phyloP scores from a whole-genome alignment of 192 early-diverging fungal species.

The Podila minutissima region DNA sequence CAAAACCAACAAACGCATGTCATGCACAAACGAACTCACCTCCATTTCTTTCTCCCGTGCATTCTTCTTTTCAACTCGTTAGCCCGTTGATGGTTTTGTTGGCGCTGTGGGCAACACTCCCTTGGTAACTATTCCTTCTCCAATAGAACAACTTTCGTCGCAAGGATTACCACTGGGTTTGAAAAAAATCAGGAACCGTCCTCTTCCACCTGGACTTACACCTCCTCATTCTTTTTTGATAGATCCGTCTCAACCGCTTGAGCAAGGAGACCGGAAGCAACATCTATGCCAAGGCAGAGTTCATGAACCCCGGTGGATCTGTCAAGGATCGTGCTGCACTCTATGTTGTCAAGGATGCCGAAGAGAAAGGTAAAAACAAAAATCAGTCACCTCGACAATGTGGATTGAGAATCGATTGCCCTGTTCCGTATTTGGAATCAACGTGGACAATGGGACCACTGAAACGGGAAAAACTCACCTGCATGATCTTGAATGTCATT shows the following conservation, averaged over 20 bases:
- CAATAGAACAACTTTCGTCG: background rate
- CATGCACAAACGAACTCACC: background rate
- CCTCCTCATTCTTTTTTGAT: background rate
- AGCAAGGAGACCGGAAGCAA: constrained; percentile 85
- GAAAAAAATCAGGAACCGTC: too few relatives aligned
- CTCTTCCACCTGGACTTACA: background rate
- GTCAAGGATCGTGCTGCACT: constrained; percentile 98
- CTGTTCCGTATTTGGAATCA: background rate
- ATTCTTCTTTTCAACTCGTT: background rate
- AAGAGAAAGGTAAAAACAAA: constrained; percentile 63
- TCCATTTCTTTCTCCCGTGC: background rate
- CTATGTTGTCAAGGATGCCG: constrained; percentile 94
- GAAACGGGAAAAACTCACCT: too few relatives aligned
- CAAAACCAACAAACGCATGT: background rate
- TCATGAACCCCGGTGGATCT: constrained; percentile 96
- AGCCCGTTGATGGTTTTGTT: constrained; percentile 77
- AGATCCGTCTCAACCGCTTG: constrained; percentile 77
- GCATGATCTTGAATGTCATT: too few relatives aligned
- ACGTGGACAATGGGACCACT: too few relatives aligned
- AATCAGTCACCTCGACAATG: too few relatives aligned
- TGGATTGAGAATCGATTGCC: too few relatives aligned
- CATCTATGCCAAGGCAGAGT: constrained; percentile 95
- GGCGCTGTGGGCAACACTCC: constrained; percentile 95
- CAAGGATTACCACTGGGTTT: too few relatives aligned
- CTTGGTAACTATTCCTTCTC: constrained; percentile 64